Evolutionary conservation across 23 red algal species (phyloP), one percentile per base, ranked within the genome.

Genomic region (Chondrus crispus): DNA sequence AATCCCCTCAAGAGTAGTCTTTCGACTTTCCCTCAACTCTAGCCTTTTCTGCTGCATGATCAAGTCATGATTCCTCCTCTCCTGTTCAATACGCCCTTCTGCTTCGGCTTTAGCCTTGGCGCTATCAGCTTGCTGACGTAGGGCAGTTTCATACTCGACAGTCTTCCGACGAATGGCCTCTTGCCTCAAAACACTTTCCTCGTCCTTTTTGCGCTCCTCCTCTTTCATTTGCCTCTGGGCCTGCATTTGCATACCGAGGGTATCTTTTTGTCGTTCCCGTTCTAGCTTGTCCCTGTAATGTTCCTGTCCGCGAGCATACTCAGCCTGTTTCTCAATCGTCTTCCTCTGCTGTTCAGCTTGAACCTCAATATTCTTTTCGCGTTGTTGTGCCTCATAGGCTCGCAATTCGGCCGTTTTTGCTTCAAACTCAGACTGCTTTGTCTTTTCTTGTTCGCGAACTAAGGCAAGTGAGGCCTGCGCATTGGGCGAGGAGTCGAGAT

Each of bases 151-250:
- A 68, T 96, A 96, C 76, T 96, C 94, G 37, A 90, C 57, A 7
- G 94, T 96, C 46, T 91, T 91, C 52, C 87, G 53, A 10, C 94
- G 78, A 28, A 96, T 96, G 7, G 94, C 94, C 32, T 96, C 94
- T 51, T 91, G 87, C 7, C 94, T 74, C 41, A 86, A 28, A 32
- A 96, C 94, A 71, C 80, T 87, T 37, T 96, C 87, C 54, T 96
- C 94, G 46, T 96, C 94, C 87, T 96, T 96, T 81, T 87, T 80
- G 38, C 94, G 30, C 87, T 91, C 80, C 80, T 90, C 94, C 52
- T 96, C 94, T 39, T 91, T 84, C 11, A 96, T 29, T 42, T 74
- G 53, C 7, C 83, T 51, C 80, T 96, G 85, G 13, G 94, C 94
- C 2, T 83, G 77, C 47, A 92, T 36, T 41, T 90, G 94, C 86